These are phyloP conservation scores for Neophaeococcomyces aloes DNA, from an alignment of 2,329 filamentous ascomycete genomes.

Conservation along the genomic window DNA sequence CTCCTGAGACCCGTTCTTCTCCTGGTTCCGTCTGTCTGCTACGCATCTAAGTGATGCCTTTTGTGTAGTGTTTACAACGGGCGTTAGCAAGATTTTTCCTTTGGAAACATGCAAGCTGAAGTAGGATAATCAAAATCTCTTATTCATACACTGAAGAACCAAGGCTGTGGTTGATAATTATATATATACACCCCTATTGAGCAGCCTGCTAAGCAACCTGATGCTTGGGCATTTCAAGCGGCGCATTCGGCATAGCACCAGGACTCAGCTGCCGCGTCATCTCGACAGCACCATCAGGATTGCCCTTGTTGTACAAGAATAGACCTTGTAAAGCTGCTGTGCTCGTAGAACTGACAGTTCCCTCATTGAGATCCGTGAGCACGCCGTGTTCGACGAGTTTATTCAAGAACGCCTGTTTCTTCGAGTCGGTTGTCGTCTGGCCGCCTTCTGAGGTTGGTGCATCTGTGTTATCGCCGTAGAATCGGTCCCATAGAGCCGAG, in stretches of 20 bases:
- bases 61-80: no score
- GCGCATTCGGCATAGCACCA: conserved; percentile 5
- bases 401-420: conserved; percentile 57
- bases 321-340: conserved; percentile 88
- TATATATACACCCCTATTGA: no score
- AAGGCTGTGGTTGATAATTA: no score
- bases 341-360: conserved; percentile 49
- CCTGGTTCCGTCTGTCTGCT: no score
- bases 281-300: conserved; percentile 74
- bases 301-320: conserved; percentile 89
- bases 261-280: conserved; percentile 47
- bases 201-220: not conserved
- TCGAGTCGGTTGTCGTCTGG: conserved; percentile 37
- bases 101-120: no score
- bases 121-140: no score
- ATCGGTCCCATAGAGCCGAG: conserved; percentile 79
- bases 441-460: conserved; percentile 48
- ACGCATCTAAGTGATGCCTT: no score
- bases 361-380: conserved; percentile 43
- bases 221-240: not conserved
- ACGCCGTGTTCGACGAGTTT: conserved; percentile 61
- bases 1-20: no score
- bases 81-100: no score
- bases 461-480: conserved; percentile 59
- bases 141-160: no score